Evolutionary conservation across 108 stramenopile genomes (phyloP), one percentile per base, ranked within the genome.

Genomic region (Craspedostauros australis): DNA sequence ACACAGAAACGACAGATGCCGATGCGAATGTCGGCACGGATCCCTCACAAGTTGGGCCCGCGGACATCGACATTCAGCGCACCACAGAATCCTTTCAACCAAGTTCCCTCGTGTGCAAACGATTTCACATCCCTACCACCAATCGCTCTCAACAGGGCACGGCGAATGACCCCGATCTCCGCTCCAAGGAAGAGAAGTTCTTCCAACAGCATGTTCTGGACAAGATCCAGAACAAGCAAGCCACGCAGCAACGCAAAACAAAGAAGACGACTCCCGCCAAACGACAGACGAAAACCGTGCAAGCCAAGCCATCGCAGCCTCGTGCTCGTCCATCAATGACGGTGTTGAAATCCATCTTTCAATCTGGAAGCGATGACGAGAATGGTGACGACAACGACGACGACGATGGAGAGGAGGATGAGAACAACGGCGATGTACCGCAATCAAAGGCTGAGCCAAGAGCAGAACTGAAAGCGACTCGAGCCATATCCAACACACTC

Each of bases 41-140:
- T 26, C 30, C 0, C 20, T 8, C 43, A 16, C 15, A 50, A 20
- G 33, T n/a, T 15, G 25, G 33, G 11, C 16, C 28, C 22, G 44
- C 19, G 28, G 2, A 25, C 25, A 50, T 61, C 3, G 21, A 32
- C 0, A 57, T 76, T 38, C 5, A 22, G 1, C 55, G 73, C 11
- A 68, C 64, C 3, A 41, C 46, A 14, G 16, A 31, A 29, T 12
- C 50, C 28, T 82, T 75, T 59, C 4, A 36, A 15, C 80, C 80
- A 8, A 39, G 49, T 25, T 59, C 61, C 3, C 53, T 82, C 18
- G 18, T 82, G 23, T 75, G 80, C 61, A 82, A 82, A 47, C 68
- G 80, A 14, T 64, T 82, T 28, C 51, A 54, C 21, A 70, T 82
- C 14, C 42, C 62, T 9, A 54, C 0, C 43, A 31, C 1, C 43